phyloP scores from a whole-genome alignment of 768 basidiomycete species.

The Pleurotus eryngii region DNA sequence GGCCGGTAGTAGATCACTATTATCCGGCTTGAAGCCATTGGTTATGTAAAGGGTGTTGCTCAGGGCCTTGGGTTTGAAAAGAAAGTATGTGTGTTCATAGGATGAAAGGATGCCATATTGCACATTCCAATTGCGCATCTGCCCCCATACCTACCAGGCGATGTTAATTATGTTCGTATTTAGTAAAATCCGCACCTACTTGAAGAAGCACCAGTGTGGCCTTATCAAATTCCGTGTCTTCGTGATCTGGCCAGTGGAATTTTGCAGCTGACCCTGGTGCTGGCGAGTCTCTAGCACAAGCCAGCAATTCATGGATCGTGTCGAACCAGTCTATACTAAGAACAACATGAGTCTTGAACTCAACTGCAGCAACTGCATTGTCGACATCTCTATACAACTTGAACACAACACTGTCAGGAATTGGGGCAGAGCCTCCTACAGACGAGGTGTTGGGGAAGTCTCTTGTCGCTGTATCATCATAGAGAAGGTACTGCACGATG shows the following conservation, averaged over 20 bases:
- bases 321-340: background rate
- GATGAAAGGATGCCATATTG: background rate
- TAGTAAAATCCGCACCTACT: background rate
- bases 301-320: background rate
- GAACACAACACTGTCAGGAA: background rate
- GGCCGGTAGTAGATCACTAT: background rate
- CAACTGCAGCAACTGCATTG: background rate
- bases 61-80: background rate
- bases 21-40: background rate
- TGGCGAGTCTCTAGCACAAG: background rate
- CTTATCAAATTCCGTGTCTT: background rate
- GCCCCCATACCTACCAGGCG: background rate
- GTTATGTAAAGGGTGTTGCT: background rate
- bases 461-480: background rate
- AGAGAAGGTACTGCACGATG: background rate
- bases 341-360: background rate
- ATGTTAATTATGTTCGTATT: background rate
- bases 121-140: background rate
- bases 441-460: background rate
- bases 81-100: background rate
- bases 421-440: background rate
- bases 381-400: background rate
- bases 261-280: background rate
- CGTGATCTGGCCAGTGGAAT: background rate
- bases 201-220: background rate